Evolutionary conservation across 148 eudicot genomes (phyloP).

Genomic region (Polygonum aviculare): DNA sequence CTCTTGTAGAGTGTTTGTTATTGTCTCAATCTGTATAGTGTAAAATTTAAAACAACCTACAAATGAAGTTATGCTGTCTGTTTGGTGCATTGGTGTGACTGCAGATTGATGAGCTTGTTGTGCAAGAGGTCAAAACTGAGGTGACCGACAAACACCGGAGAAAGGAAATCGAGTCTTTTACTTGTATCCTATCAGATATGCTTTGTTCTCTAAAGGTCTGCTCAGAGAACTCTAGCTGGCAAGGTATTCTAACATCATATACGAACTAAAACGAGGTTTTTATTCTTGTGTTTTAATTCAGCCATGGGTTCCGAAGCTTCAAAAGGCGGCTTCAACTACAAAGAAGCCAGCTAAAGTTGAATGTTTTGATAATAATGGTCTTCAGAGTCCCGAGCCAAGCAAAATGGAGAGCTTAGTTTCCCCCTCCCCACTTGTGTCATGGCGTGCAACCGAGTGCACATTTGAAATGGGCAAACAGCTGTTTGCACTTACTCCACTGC

Average conservation of each 20-base stretch:
- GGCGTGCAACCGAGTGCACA: slow-evolving; percentile 58
- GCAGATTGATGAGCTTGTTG: slow-evolving; percentile 87
- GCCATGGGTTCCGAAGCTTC: slow-evolving; percentile 78
- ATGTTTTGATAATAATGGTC: slow-evolving; percentile 13
- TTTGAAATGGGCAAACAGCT: slow-evolving; percentile 64
- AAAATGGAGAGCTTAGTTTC: slow-evolving; percentile 57
- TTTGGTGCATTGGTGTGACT: slow-evolving; percentile 5
- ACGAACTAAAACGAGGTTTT: background rate
- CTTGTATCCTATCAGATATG: slow-evolving; percentile 49
- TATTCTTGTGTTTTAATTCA: slow-evolving; percentile 26
- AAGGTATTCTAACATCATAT: background rate
- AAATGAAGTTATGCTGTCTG: background rate
- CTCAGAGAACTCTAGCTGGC: background rate
- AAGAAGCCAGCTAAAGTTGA: slow-evolving; percentile 20
- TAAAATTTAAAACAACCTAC: background rate
- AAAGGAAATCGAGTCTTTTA: slow-evolving; percentile 53
- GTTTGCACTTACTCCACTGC: slow-evolving; percentile 80
- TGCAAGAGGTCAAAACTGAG: slow-evolving; percentile 47
- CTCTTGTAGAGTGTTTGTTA: background rate
- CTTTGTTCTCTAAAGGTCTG: slow-evolving; percentile 63
- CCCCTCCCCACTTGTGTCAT: slow-evolving; percentile 97
- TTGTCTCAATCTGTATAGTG: background rate
- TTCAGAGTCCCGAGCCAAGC: slow-evolving; percentile 48
- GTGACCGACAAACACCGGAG: slow-evolving; percentile 22
- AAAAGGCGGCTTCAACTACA: slow-evolving; percentile 36